phyloP scores from a whole-genome alignment of 2,329 filamentous ascomycete genomes.

The Apiospora arundinis region DNA sequence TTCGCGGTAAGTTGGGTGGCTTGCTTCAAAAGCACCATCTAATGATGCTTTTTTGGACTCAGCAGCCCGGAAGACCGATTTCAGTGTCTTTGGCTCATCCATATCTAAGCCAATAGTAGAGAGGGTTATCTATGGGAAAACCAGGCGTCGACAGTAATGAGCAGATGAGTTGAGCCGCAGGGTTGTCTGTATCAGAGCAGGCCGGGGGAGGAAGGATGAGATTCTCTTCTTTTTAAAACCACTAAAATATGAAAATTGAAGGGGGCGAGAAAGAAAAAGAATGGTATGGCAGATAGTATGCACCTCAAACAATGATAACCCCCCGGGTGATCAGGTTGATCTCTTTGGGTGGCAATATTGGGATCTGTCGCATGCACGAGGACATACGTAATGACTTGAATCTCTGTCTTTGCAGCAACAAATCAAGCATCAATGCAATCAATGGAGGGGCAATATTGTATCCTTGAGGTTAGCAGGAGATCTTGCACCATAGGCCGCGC shows the following conservation, averaged over 20 bases:
- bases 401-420: background rate
- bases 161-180: background rate
- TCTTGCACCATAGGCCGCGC: background rate
- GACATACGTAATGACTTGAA: constrained; percentile 5
- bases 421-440: background rate
- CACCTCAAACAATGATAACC: background rate
- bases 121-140: background rate
- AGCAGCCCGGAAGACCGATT: constrained; percentile 55
- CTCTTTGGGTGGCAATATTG: constrained; percentile 2
- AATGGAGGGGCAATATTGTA: constrained; percentile 7
- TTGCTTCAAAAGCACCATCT: constrained; percentile 69
- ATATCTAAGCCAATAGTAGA: constrained; percentile 32
- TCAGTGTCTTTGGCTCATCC: constrained; percentile 56
- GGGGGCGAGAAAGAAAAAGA: background rate
- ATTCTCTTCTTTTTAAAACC: background rate
- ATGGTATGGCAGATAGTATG: background rate
- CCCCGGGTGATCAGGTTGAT: background rate
- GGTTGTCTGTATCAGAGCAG: background rate
- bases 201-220: background rate
- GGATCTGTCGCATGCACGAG: constrained; percentile 1
- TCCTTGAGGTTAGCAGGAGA: constrained; percentile 1
- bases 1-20: constrained; percentile 66
- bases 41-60: constrained; percentile 61
- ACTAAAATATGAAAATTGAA: background rate
- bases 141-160: background rate